Evolutionary conservation across 2,329 filamentous ascomycete genomes (phyloP), one percentile per base, ranked within the genome.

Genomic region (Stagonosporopsis cucurbitacearum): DNA sequence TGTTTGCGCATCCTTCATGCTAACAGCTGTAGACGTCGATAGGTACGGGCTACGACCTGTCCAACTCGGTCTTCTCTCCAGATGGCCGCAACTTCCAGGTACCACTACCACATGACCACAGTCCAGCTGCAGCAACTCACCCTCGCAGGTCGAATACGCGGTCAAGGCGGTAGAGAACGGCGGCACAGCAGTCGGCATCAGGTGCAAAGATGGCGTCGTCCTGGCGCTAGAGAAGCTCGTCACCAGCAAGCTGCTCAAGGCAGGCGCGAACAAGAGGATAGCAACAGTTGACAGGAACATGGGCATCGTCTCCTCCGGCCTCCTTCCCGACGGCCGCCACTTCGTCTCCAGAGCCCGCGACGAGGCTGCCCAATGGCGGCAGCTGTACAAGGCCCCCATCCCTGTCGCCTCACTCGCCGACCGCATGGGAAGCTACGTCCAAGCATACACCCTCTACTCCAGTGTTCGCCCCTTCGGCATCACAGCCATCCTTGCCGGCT

Each of bases 71-170:
- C 83, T 99, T 98, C 85, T 98, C 95, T 44, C 95, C 95, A 66
- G 95, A 99, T 81, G 95, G 95, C 75, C 91, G 95, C 70, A 99
- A 99, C 80, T 99, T 99, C 80, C 95, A 99, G 81, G 92, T 96
- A 75, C 60, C 53, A 15, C 12, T 6, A 13, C 26, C 6, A 13
- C 6, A 0, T 2, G 2, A 2, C 39, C 15, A 6, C 3, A 8
- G 6, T n/a, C 5, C 11, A 1, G 7, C 13, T 4, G 33, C 51
- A 12, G 8, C 39, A 20, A 45, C 62, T 69, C 43, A 70, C 60
- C 25, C 13, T 12, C 4, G 13, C 45, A 86, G 84, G 87, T 89
- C 78, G 95, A 99, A 84, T 99, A 99, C 78, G 95, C 95, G 67
- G 90, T 96, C 69, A 99, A 99, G 84, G 95, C 95, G 53, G 95